These are phyloP conservation scores for Geranium brycei DNA, from an alignment of 345 rosid species.

Conservation along the genomic window DNA sequence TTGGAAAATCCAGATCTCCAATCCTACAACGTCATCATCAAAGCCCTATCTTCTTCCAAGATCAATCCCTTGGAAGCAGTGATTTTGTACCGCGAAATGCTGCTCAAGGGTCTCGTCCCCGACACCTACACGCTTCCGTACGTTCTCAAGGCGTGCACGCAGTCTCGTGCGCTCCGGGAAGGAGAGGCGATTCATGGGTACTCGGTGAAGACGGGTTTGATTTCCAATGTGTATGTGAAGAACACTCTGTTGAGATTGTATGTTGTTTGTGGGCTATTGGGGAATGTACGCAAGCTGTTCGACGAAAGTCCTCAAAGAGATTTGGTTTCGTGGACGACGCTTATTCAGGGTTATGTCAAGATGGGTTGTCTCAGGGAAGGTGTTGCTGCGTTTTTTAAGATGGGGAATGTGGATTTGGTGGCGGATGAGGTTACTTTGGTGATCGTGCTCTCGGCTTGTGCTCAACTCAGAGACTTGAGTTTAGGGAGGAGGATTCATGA, in stretches of 20 bases:
- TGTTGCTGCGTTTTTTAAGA: conserved; percentile 21
- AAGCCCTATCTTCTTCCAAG: conserved; percentile 13
- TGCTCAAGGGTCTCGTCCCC: conserved; percentile 21
- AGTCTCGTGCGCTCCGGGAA: conserved; percentile 14
- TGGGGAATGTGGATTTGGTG: conserved; percentile 16
- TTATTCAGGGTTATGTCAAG: conserved; percentile 37
- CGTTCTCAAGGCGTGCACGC: conserved; percentile 33
- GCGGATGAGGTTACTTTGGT: conserved; percentile 30
- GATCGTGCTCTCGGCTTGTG: conserved; percentile 38
- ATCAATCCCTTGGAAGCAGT: conserved; percentile 10
- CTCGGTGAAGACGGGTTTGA: conserved; percentile 20
- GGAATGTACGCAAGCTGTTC: conserved; percentile 10
- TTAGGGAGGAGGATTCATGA: conserved; percentile 26
- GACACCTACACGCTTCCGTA: conserved; percentile 29
- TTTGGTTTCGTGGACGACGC: conserved; percentile 39
- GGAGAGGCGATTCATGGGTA: conserved; percentile 36
- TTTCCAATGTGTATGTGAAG: conserved; percentile 24
- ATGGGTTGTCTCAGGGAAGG: conserved; percentile 22
- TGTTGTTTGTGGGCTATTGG: conserved; percentile 22
- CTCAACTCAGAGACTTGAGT: conserved; percentile 31
- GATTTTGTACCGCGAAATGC: conserved; percentile 22
- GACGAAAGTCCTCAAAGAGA: conserved; percentile 21
- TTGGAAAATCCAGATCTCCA: conserved; percentile 6
- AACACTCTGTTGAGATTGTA: conserved; percentile 38
- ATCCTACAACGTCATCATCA: conserved; percentile 26